phyloP scores from a whole-genome alignment of 352 stramenopile species.

The Globisporangium radiosum region DNA sequence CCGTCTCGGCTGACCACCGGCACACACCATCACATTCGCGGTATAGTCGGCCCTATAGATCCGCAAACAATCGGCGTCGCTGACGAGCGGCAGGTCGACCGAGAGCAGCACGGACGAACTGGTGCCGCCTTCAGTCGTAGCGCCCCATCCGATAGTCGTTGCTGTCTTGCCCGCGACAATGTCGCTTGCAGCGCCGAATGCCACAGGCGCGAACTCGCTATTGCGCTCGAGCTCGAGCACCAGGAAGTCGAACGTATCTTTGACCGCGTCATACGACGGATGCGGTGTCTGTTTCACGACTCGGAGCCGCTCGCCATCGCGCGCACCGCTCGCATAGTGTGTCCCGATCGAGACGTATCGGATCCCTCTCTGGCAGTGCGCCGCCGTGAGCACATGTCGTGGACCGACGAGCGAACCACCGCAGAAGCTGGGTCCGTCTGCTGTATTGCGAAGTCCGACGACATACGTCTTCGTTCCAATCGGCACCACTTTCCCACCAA shows the following conservation, averaged over 20 bases:
- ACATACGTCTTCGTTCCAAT: constrained; percentile 29
- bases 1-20: constrained; percentile 30
- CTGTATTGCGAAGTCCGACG: constrained; percentile 15
- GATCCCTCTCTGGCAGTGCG: constrained; percentile 33
- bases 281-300: constrained; percentile 40
- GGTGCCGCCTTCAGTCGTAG: constrained; percentile 13
- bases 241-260: constrained; percentile 38
- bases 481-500: constrained; percentile 35
- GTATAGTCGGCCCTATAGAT: neutral
- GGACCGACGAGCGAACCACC: constrained; percentile 43
- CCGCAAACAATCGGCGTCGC: constrained; percentile 24
- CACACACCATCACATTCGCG: constrained; percentile 49
- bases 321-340: constrained; percentile 39
- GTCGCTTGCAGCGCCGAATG: constrained; percentile 15
- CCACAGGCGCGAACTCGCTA: constrained; percentile 26
- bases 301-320: constrained; percentile 38
- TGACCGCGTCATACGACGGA: constrained; percentile 30
- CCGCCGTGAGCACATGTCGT: constrained; percentile 33
- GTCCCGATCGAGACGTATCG: constrained; percentile 45
- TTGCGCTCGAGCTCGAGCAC: constrained; percentile 39
- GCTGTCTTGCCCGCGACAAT: constrained; percentile 6
- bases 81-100: constrained; percentile 39
- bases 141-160: constrained; percentile 24
- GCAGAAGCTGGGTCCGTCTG: constrained; percentile 14
- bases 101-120: constrained; percentile 27